These are phyloP conservation scores for Geotrichum macrosporum DNA, from an alignment of 1,139 yeast species.

Conservation along the genomic window DNA sequence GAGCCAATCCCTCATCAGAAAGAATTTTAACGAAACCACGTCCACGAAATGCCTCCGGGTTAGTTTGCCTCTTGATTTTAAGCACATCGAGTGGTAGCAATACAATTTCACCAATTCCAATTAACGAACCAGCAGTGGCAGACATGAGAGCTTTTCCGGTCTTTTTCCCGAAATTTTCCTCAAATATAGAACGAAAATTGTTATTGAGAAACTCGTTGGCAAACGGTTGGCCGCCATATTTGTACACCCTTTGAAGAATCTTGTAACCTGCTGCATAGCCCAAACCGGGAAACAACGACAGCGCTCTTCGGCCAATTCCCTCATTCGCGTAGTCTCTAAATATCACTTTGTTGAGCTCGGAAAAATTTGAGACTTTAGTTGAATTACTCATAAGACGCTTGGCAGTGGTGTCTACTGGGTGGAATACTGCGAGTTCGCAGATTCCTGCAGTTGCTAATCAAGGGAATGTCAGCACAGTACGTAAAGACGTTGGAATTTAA, in stretches of 20 bases:
- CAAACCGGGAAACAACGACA: slow-evolving; percentile 92
- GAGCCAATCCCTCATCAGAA: slow-evolving; percentile 84
- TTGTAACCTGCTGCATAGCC: slow-evolving; percentile 98
- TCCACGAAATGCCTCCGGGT: slow-evolving; percentile 96
- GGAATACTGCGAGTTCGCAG: slow-evolving; percentile 93
- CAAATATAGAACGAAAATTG: slow-evolving; percentile 68
- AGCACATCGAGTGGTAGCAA: slow-evolving; percentile 91
- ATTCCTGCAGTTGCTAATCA: slow-evolving; percentile 83
- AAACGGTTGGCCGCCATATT: slow-evolving; percentile 98
- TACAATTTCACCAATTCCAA: slow-evolving; percentile 97
- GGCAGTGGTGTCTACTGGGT: slow-evolving; percentile 94
- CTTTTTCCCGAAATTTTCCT: slow-evolving; percentile 77
- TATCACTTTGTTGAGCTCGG: slow-evolving; percentile 76
- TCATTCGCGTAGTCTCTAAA: slow-evolving; percentile 78
- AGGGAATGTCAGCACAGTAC: not conserved
- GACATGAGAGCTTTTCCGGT: slow-evolving; percentile 95
- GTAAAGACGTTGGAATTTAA: no score
- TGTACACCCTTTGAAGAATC: slow-evolving; percentile 93
- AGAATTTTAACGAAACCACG: slow-evolving; percentile 87
- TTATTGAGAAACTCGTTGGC: slow-evolving; percentile 86
- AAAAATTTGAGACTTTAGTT: slow-evolving; percentile 51
- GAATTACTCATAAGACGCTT: slow-evolving; percentile 96
- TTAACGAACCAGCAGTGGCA: slow-evolving; percentile 95
- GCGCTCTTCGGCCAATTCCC: slow-evolving; percentile 62
- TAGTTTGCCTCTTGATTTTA: slow-evolving; percentile 97